Evolutionary conservation across 805 yeast species (phyloP), one percentile per base, ranked within the genome.

Genomic region (Myxozyma nipponensis): DNA sequence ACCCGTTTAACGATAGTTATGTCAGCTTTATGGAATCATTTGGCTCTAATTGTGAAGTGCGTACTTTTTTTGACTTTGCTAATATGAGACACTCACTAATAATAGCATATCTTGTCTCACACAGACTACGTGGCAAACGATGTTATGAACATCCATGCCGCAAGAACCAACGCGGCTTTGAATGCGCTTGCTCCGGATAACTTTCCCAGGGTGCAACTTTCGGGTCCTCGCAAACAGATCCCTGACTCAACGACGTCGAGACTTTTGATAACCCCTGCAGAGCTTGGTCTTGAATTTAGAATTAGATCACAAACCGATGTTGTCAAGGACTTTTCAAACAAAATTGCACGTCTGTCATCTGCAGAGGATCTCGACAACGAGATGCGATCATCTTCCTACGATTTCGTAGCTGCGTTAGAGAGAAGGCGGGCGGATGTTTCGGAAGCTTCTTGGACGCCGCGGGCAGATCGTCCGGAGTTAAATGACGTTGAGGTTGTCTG

Each of bases 41-140:
- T 58, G 83, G 81, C 0, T 55, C 65, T 0, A 62, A 72, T 0
- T 50, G 55, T 72, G 80, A 50, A 15, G 54, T 50, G 45, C 10
- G 46, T 26, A 5, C 7, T 10, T 9, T n/a, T 18, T 9, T 17
- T 18, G 9, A 9, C 17, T 18, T 22, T 5, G 10, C 10, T 38
- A 38, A 5, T 6, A 9, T 19, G 34, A 3, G 35, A n/a, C 34
- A 19, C 21, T 2, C 9, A 30, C 3, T 19, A 9, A 7, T 24
- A 19, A 4, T 5, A 53, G 56, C 95, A 88, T 65, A 72, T 81
- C 44, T 72, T 91, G 3, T 82, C 93, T n/a, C 97, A 91, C 66
- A 74, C 82, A 3, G 65, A 69, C 15, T 71, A 84, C 44, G 72
- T 83, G 10, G 79, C 86, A 18, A 77, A 90, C 63, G 71, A 78